Conservation (phyloP, 345 rosid species). For the Arabis hirsuta region DNA sequence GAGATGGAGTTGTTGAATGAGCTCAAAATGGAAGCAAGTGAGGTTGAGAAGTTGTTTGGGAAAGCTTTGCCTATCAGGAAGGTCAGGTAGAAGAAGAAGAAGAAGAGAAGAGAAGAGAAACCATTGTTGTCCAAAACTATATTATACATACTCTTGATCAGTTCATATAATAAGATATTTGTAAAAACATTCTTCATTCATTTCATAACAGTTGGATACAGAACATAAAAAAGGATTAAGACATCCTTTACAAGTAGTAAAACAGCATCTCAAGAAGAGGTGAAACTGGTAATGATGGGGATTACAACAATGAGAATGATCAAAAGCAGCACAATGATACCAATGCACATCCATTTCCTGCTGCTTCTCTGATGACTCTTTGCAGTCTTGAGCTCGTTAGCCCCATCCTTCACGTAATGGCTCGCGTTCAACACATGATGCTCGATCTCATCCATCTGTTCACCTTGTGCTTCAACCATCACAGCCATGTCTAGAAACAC, state of each 20-base stretch:
- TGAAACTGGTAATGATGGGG: slow-evolving; percentile 76
- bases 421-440: slow-evolving; percentile 85
- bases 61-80: slow-evolving; percentile 70
- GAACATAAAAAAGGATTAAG: slow-evolving; percentile 33
- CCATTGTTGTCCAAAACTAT: slow-evolving; percentile 13
- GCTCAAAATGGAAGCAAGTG: slow-evolving; percentile 83
- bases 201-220: slow-evolving; percentile 18
- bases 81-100: slow-evolving; percentile 53
- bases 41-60: slow-evolving; percentile 84
- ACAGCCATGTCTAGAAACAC: slow-evolving; percentile 95
- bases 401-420: slow-evolving; percentile 80
- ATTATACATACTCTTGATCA: slow-evolving; percentile 5
- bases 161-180: slow-evolving; percentile 11
- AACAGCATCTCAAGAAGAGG: slow-evolving; percentile 58
- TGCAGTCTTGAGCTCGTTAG: slow-evolving; percentile 72
- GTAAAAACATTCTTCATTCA: slow-evolving; percentile 33
- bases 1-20: slow-evolving; percentile 72
- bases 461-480: slow-evolving; percentile 93
- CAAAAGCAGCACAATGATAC: slow-evolving; percentile 64
- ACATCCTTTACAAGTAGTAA: slow-evolving; percentile 35
- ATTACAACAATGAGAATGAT: slow-evolving; percentile 69
- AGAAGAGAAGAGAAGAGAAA: background rate
- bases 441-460: slow-evolving; percentile 92
- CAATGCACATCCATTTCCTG: slow-evolving; percentile 85
- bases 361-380: slow-evolving; percentile 71